Evolutionary conservation across 2,329 filamentous ascomycete species (phyloP).

Genomic region (Talaromyces sp.): DNA sequence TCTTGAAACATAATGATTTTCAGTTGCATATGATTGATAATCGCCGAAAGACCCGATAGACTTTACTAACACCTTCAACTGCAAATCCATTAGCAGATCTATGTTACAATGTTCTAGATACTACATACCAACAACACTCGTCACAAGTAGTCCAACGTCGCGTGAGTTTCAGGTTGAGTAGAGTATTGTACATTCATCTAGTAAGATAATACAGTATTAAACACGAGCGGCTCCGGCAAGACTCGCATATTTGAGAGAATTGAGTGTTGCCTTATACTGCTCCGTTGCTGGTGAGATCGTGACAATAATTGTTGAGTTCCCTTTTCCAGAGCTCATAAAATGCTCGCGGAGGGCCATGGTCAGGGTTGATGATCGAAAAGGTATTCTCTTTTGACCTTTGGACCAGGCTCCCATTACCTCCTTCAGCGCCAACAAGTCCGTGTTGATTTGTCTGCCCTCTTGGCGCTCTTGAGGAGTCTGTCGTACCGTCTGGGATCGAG

Average conservation of each 20-base stretch:
- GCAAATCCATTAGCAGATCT: not conserved
- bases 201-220: not conserved
- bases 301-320: constrained; percentile 37
- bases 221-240: not conserved
- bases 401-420: constrained; percentile 46
- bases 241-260: constrained; percentile 31
- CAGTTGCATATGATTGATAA: too few species aligned
- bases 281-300: constrained; percentile 38
- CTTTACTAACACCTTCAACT: too few species aligned
- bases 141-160: too few species aligned
- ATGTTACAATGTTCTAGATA: not conserved
- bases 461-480: constrained; percentile 36
- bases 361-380: constrained; percentile 42
- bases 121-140: too few species aligned
- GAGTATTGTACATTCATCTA: not conserved
- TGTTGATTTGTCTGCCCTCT: constrained; percentile 45
- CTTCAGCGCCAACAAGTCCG: constrained; percentile 45
- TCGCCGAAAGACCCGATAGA: too few species aligned
- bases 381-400: constrained; percentile 33
- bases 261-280: constrained; percentile 41
- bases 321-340: constrained; percentile 29
- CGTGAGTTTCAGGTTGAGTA: not conserved
- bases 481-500: constrained; percentile 27
- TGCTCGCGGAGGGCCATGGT: constrained; percentile 45
- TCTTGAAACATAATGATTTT: too few species aligned